A percentile compares a stretch with the other conserved stretches of the same genome.
Evolutionary conservation across 2,329 filamentous ascomycete species (phyloP).

Genomic region (Fusarium virguliforme): DNA sequence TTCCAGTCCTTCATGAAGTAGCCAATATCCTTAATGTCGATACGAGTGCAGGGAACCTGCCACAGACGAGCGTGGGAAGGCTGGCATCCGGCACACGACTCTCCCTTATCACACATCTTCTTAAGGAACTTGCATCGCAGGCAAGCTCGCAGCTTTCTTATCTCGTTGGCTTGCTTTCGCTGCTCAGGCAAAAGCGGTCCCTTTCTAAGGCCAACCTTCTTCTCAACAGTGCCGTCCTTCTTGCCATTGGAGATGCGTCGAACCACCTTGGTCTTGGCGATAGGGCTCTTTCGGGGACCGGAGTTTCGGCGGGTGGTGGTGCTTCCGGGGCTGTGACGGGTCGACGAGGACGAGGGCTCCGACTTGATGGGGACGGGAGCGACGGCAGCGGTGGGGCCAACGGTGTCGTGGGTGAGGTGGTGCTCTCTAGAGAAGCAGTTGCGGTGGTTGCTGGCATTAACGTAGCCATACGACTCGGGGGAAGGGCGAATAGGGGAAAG

Average conservation of each 20-base stretch:
- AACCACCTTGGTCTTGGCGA: slow-evolving; percentile 87
- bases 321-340: slow-evolving; percentile 76
- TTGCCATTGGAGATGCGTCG: slow-evolving; percentile 84
- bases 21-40: slow-evolving; percentile 98
- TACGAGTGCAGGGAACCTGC: slow-evolving; percentile 98
- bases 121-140: slow-evolving; percentile 98
- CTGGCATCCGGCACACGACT: slow-evolving; percentile 95
- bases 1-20: slow-evolving; percentile 99
- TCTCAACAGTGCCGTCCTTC: slow-evolving; percentile 85
- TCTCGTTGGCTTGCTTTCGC: slow-evolving; percentile 96
- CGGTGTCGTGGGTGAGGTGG: slow-evolving; percentile 67
- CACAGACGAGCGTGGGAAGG: slow-evolving; percentile 95
- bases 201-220: slow-evolving; percentile 91
- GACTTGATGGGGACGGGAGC: slow-evolving; percentile 80
- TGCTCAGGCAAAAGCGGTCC: slow-evolving; percentile 94
- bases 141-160: slow-evolving; percentile 93
- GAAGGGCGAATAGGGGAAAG: slow-evolving; percentile 82
- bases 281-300: slow-evolving; percentile 81
- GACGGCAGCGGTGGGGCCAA: slow-evolving; percentile 77
- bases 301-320: slow-evolving; percentile 75
- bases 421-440: slow-evolving; percentile 75
- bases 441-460: slow-evolving; percentile 73
- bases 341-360: slow-evolving; percentile 60
- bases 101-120: slow-evolving; percentile 98
- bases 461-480: slow-evolving; percentile 82